Evolutionary conservation across 208 protist genomes (phyloP), one percentile per base, ranked within the genome.

Genomic region (Plasmodiophora brassicae): DNA sequence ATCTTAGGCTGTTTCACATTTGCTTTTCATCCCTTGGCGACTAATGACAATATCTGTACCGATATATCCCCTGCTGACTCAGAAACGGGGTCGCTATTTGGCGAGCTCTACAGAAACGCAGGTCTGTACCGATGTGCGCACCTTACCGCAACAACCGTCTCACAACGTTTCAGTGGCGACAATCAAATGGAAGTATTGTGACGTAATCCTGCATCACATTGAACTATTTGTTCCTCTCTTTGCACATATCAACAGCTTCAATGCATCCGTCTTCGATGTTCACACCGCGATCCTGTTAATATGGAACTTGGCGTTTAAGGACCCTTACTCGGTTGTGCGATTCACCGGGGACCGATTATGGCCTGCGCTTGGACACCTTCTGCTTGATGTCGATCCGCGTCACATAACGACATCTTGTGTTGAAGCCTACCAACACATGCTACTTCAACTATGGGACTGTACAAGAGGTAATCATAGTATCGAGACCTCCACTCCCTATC

Each of bases 21-120:
- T 78, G 65, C 65, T 44, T 78, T 78, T 78, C 65, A 78, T 32
- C 65, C 65, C 20, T 5, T 14, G n/a, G 65, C 65, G 41, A 78
- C 65, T 5, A 38, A 78, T 14, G 65, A 78, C 41, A 38, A 14
- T 38, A 5, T 36, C 5, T 78, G 65, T 78, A 78, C n/a, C 20
- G 65, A 78, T 78, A 32, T 78, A 44, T 78, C 65, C n/a, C 65
- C 65, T 5, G 5, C n/a, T 38, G 65, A 78, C 41, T 78, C 65
- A 44, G 5, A 78, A 14, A 78, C 65, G n/a, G 65, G 65, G 41
- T 5, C 65, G 32, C 32, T 78, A 44, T 44, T 5, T 5, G 65
- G 32, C 10, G 20, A 5, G 20, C 41, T 78, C 10, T 36, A 44
- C 41, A 5, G 5, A 38, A 78, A 78, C n/a, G 65, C 65, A 78